phyloP scores from a whole-genome alignment of 805 yeast species.

The Candida alai region DNA sequence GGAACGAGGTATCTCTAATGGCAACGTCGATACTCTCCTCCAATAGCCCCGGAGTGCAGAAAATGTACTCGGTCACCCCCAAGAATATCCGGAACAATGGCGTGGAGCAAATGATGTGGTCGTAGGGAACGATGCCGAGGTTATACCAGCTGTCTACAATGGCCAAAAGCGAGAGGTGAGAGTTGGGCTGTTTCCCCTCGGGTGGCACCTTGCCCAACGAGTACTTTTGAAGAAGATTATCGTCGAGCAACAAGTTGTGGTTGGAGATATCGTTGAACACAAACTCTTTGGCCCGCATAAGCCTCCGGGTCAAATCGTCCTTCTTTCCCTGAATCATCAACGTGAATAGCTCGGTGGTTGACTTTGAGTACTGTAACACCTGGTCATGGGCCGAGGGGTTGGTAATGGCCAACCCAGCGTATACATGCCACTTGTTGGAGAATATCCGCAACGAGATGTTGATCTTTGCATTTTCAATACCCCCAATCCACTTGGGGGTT shows the following conservation, averaged over 20 bases:
- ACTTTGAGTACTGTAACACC: slow-evolving; percentile 81
- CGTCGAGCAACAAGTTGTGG: slow-evolving; percentile 69
- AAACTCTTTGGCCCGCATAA: slow-evolving; percentile 61
- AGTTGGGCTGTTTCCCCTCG: slow-evolving; percentile 68
- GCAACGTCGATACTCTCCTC: slow-evolving; percentile 79
- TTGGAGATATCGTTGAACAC: slow-evolving; percentile 68
- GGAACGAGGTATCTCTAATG: slow-evolving; percentile 57
- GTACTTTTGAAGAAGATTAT: slow-evolving; percentile 70
- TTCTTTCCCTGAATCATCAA: slow-evolving; percentile 71
- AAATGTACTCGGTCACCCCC: slow-evolving; percentile 90
- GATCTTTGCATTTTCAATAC: slow-evolving; percentile 92
- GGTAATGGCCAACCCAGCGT: slow-evolving; percentile 94
- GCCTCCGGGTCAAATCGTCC: slow-evolving; percentile 54
- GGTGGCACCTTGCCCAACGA: slow-evolving; percentile 73
- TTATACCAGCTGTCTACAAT: slow-evolving; percentile 93
- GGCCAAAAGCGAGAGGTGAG: slow-evolving; percentile 83
- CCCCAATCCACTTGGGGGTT: slow-evolving; percentile 81
- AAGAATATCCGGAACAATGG: slow-evolving; percentile 87
- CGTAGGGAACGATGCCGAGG: slow-evolving; percentile 84
- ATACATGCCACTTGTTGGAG: slow-evolving; percentile 96
- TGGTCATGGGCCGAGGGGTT: slow-evolving; percentile 94
- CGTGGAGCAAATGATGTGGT: slow-evolving; percentile 94
- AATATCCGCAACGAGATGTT: slow-evolving; percentile 88
- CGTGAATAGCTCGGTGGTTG: slow-evolving; percentile 78
- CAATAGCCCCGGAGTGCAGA: slow-evolving; percentile 77